Base-by-base conservation (phyloP, 2,329 filamentous ascomycete species). In the Seiridium unicorne region DNA sequence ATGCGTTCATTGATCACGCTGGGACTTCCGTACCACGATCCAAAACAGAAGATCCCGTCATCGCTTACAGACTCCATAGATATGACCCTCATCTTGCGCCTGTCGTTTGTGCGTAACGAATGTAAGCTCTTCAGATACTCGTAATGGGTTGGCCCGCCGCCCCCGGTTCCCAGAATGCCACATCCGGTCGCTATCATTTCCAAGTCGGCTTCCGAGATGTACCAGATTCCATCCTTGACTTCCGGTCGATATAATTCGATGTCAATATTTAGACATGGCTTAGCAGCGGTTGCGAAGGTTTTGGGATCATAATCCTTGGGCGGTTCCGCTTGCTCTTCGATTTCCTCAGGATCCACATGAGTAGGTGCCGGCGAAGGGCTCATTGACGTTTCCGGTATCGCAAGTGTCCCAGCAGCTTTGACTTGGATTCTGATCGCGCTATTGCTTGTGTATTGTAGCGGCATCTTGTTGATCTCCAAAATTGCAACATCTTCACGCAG, bases 1-100 rank as follows among this genome's bases (percentile, higher is more conserved):
- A 55, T 55, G 7, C 53, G 36, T 40, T 55, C 53, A 31, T 55
- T 55, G 40, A 55, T 55, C n/a, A 55, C 53, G 53, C 53, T 55
- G 13, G 53, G 53, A 44, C 38, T 46, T 26, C 53, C 53, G 40
- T 55, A 55, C 53, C 53, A 55, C 18, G 53, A 55, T 3, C 53
- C 53, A 26, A 55, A 55, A 35, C 53, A 32, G 53, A 55, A 36
- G 18, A 55, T 46, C 7, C 44, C 53, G 8, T 18, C 44, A 34
- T 55, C 53, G 7, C 26, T 32, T 4, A 55, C 36, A 10, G 53
- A n/a, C n/a, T 44, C 44, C 18, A 40, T 36, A 0, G 53, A 55
- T 3, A 55, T 46, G 8, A 55, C 40, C 10, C 53, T 44, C 53
- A 55, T 42, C 13, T 55, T 55, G 11, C 53, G 36, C 10, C 18